phyloP scores from a whole-genome alignment of 345 rosid genomes.

The Leavenworthia alabamica region DNA sequence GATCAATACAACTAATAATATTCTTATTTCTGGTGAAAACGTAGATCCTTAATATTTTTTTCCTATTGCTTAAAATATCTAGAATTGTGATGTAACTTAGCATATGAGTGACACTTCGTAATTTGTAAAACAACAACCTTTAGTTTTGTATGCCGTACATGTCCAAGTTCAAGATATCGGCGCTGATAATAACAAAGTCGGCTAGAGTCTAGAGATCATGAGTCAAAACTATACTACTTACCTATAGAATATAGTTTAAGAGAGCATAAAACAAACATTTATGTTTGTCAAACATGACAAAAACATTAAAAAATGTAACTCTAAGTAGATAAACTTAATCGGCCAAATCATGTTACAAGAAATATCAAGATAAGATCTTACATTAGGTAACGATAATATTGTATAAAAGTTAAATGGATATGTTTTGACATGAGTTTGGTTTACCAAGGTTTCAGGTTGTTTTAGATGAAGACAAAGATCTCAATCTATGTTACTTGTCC shows the following conservation, averaged over 20 bases:
- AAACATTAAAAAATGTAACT: neutral
- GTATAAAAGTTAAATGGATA: too few species aligned
- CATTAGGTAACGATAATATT: too few species aligned
- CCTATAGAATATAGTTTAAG: neutral
- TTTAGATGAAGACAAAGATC: neutral
- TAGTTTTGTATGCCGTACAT: neutral
- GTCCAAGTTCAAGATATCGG: too few species aligned
- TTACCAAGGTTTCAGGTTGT: neutral
- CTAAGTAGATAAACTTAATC: neutral
- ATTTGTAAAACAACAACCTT: neutral
- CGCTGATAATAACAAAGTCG: too few species aligned
- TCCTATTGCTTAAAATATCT: too few species aligned
- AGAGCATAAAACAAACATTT: neutral
- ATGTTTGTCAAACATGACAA: neutral
- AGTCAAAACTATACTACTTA: neutral
- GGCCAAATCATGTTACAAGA: neutral
- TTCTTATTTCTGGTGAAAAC: too few species aligned
- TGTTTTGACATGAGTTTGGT: neutral
- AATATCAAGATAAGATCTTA: neutral
- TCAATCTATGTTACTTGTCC: constrained; percentile 1
- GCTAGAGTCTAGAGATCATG: neutral
- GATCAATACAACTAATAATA: too few species aligned
- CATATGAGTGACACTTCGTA: neutral
- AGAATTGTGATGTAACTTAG: neutral
- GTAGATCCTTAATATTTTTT: too few species aligned